These are phyloP conservation scores for Suillus occidentalis DNA, from an alignment of 768 basidiomycete genomes.

Conservation along the genomic window DNA sequence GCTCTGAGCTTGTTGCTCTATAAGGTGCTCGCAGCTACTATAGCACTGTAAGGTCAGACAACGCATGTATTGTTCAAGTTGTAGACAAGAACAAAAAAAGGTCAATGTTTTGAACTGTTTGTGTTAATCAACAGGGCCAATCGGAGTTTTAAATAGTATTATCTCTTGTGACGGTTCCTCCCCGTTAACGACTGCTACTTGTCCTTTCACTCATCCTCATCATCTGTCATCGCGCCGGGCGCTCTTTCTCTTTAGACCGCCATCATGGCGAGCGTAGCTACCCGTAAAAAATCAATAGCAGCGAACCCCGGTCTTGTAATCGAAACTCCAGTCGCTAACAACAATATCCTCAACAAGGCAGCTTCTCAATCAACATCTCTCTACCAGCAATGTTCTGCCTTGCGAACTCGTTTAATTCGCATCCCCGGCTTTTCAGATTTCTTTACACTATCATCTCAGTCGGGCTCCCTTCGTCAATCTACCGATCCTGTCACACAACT, in stretches of 20 bases:
- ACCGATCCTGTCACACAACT: conserved; percentile 93
- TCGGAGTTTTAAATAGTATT: conserved; percentile 34
- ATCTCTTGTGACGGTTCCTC: conserved; percentile 22
- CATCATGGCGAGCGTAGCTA: conserved; percentile 53
- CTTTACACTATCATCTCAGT: conserved; percentile 58
- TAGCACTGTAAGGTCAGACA: neutral
- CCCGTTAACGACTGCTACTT: conserved; percentile 10
- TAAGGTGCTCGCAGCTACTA: neutral
- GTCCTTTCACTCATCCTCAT: neutral
- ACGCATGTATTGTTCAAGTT: neutral
- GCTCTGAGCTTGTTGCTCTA: neutral
- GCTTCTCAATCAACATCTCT: conserved; percentile 86
- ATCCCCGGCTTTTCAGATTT: conserved; percentile 72
- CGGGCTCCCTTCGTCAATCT: conserved; percentile 65
- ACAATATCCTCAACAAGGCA: conserved; percentile 88
- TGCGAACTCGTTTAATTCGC: conserved; percentile 75
- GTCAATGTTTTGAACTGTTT: conserved; percentile 27
- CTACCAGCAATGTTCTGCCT: conserved; percentile 87
- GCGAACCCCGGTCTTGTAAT: conserved; percentile 64
- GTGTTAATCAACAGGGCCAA: conserved; percentile 24
- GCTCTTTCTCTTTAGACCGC: conserved; percentile 16
- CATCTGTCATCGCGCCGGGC: neutral
- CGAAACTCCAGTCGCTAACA: conserved; percentile 74
- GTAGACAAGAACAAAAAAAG: conserved; percentile 2
- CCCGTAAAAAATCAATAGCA: conserved; percentile 79